Conservation (phyloP, 441 rosid genomes). For the Populus trichocarpa region DNA sequence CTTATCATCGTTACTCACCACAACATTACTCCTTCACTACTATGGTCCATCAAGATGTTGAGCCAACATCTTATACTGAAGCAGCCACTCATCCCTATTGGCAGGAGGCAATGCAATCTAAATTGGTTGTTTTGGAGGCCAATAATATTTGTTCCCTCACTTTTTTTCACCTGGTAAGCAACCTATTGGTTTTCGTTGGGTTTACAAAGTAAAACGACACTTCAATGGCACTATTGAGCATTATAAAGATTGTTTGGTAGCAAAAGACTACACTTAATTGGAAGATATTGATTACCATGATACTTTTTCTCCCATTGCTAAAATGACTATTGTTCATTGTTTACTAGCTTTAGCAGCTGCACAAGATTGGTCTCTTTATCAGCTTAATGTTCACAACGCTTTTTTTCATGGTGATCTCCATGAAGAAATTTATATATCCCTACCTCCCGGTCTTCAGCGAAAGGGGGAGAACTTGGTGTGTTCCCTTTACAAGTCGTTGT, state of each 20-base stretch:
- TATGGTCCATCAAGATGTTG: background rate
- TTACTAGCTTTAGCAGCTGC: background rate
- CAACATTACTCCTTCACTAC: background rate
- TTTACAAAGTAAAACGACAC: background rate
- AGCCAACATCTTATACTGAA: background rate
- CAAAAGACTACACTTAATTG: background rate
- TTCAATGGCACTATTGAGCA: background rate
- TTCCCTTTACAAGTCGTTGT: background rate
- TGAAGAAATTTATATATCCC: too few relatives aligned
- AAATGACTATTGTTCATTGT: background rate
- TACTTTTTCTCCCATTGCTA: background rate
- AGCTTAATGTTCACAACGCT: too few relatives aligned
- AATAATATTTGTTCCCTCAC: background rate
- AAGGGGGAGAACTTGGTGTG: too few relatives aligned
- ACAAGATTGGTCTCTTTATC: too few relatives aligned
- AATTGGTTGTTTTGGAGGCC: background rate
- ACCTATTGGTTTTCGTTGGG: slow-evolving; percentile 3
- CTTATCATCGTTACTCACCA: too few relatives aligned
- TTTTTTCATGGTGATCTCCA: too few relatives aligned
- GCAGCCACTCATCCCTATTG: background rate
- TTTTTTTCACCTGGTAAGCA: background rate
- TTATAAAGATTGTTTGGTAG: background rate
- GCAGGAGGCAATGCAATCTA: background rate
- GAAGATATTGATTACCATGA: background rate
- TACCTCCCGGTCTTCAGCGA: background rate